These are phyloP conservation scores for Sesbania bispinosa DNA, from an alignment of 306 rosid species.

Conservation along the genomic window DNA sequence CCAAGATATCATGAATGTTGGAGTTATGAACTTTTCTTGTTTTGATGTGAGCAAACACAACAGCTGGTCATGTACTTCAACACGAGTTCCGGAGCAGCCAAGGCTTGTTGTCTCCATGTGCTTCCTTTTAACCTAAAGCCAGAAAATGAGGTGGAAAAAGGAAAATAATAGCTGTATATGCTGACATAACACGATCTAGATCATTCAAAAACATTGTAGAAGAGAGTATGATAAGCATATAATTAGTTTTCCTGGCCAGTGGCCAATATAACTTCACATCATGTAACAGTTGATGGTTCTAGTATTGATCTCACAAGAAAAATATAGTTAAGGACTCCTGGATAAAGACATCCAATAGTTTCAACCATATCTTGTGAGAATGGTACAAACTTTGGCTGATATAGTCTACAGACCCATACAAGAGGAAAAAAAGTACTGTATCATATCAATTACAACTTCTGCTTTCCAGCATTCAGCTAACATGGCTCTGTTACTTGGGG, in stretches of 20 bases:
- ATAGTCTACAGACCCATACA: conserved; percentile 32
- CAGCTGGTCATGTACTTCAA: not conserved
- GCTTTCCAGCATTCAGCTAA: conserved; percentile 19
- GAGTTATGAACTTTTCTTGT: not conserved
- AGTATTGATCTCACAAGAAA: conserved; percentile 17
- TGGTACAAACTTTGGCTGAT: conserved; percentile 25
- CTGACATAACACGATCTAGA: no score
- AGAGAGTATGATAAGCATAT: not conserved
- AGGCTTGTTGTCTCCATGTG: not conserved
- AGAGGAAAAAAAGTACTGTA: conserved; percentile 13
- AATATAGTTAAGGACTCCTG: conserved; percentile 21
- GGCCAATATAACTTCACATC: conserved; percentile 31
- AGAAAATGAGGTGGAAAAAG: not conserved
- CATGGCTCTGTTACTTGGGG: conserved; percentile 55
- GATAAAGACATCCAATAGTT: conserved; percentile 31
- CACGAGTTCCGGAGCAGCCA: not conserved
- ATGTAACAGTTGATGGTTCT: conserved; percentile 8
- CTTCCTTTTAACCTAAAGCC: not conserved
- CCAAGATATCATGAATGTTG: not conserved
- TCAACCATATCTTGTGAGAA: conserved; percentile 40
- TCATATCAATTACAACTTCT: conserved; percentile 15
- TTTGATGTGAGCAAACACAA: not conserved
- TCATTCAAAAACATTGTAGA: not conserved
- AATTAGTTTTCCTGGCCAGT: not conserved
- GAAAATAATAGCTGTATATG: no score